phyloP scores from a whole-genome alignment of 176 grass and related monocot genomes.

The Carex littledalei region DNA sequence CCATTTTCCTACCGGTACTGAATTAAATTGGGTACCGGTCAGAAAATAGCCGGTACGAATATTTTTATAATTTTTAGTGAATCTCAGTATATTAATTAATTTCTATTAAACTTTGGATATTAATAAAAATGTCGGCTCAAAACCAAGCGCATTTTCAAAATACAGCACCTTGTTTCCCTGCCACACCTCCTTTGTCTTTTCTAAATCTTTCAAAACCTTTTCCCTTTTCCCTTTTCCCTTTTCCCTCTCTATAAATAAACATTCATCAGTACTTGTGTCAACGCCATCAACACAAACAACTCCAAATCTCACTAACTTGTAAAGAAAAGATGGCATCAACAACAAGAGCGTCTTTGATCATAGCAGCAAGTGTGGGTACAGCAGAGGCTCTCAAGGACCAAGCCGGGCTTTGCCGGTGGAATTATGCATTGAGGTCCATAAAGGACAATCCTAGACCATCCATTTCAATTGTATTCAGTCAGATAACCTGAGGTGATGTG shows the following conservation, averaged over 20 bases:
- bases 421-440: constrained; percentile 43
- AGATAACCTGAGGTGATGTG: too few species aligned
- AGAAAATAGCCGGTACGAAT: too few species aligned
- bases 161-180: neutral
- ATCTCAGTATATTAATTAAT: too few species aligned
- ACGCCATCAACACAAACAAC: neutral
- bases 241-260: neutral
- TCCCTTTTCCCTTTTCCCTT: neutral
- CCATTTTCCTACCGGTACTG: too few species aligned
- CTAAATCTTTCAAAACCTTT: neutral
- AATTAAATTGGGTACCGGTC: too few species aligned
- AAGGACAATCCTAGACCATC: too few species aligned
- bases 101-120: too few species aligned
- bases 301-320: neutral
- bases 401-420: constrained; percentile 51
- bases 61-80: too few species aligned
- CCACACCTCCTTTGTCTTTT: neutral
- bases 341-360: constrained; percentile 36
- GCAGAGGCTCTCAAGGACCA: constrained; percentile 80
- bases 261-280: neutral
- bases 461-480: too few species aligned
- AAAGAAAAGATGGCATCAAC: constrained; percentile 31
- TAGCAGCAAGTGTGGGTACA: constrained; percentile 42
- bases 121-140: too few species aligned
- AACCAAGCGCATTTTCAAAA: neutral